Evolutionary conservation across 2,329 filamentous ascomycete species (phyloP).

Genomic region (Fusarium sp.): DNA sequence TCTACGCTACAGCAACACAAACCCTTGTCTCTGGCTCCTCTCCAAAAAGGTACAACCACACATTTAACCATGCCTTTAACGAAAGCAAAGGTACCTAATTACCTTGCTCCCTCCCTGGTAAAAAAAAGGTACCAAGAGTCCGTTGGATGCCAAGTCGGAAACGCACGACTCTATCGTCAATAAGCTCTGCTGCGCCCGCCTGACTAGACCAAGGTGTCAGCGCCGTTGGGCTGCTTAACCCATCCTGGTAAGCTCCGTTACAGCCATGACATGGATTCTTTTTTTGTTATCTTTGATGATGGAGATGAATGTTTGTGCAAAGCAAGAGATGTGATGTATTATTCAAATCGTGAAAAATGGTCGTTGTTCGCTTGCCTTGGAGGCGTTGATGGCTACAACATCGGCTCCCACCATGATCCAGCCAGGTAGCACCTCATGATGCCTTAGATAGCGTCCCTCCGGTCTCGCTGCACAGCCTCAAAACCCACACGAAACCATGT

Average conservation of each 20-base stretch:
- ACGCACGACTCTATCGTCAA: constrained; percentile 39
- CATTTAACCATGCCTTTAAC: neutral
- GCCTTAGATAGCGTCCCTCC: neutral
- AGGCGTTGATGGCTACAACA: neutral
- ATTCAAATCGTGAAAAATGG: neutral
- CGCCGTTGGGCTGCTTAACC: constrained; percentile 6
- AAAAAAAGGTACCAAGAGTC: neutral
- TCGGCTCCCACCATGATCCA: neutral
- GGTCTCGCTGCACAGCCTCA: constrained; percentile 1
- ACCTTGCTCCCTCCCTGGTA: neutral
- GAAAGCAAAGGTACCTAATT: neutral
- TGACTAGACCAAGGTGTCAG: constrained; percentile 7
- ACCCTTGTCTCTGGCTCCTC: neutral
- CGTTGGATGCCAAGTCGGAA: constrained; percentile 38
- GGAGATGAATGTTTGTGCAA: neutral
- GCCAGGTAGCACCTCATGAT: neutral
- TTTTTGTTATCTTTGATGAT: neutral
- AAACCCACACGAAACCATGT: neutral
- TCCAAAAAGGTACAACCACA: neutral
- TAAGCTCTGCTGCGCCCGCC: constrained; percentile 45
- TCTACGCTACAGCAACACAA: neutral
- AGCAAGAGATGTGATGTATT: neutral
- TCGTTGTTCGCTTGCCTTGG: neutral
- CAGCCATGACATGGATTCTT: neutral
- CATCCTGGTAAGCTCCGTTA: constrained; percentile 10